phyloP scores from a whole-genome alignment of 1,284 basidiomycete species.

The Filobasidium uniguttulatum region DNA sequence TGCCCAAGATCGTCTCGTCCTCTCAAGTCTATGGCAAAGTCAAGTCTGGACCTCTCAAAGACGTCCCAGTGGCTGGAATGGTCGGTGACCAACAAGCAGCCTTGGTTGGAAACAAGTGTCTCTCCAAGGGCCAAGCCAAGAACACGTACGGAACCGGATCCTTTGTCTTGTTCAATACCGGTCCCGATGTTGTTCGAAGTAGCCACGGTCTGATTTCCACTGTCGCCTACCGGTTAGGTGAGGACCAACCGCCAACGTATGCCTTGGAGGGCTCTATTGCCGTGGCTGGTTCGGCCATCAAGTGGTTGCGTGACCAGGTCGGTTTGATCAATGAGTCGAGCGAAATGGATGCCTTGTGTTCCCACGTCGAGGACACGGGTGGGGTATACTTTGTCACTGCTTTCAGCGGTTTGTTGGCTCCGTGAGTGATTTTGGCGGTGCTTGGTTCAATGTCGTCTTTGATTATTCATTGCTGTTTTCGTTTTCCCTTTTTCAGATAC shows the following conservation, averaged over 20 bases:
- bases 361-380: conserved; percentile 62
- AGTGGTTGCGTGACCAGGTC: conserved; percentile 90
- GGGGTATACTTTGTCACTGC: conserved; percentile 98
- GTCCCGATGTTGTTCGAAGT: conserved; percentile 70
- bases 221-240: conserved; percentile 80
- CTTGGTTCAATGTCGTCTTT: not conserved
- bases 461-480: not conserved
- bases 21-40: conserved; percentile 83
- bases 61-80: conserved; percentile 75
- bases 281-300: conserved; percentile 87
- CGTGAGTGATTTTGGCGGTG: conserved; percentile 31
- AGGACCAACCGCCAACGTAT: conserved; percentile 64
- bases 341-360: conserved; percentile 77
- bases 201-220: conserved; percentile 79
- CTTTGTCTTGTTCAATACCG: conserved; percentile 84
- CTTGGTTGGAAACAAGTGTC: conserved; percentile 88
- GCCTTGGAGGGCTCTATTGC: conserved; percentile 91
- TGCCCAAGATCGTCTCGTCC: conserved; percentile 79
- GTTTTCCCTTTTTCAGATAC: conserved; percentile 17
- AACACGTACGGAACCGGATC: conserved; percentile 94
- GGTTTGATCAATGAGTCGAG: conserved; percentile 61
- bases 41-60: conserved; percentile 52
- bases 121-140: conserved; percentile 72
- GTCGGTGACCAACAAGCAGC: conserved; percentile 96
- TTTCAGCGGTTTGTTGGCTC: conserved; percentile 80